Percentiles rank a stretch among this genome's conserved stretches.
Conservation (phyloP, 331 rosid species). For the Malus hybrid region DNA sequence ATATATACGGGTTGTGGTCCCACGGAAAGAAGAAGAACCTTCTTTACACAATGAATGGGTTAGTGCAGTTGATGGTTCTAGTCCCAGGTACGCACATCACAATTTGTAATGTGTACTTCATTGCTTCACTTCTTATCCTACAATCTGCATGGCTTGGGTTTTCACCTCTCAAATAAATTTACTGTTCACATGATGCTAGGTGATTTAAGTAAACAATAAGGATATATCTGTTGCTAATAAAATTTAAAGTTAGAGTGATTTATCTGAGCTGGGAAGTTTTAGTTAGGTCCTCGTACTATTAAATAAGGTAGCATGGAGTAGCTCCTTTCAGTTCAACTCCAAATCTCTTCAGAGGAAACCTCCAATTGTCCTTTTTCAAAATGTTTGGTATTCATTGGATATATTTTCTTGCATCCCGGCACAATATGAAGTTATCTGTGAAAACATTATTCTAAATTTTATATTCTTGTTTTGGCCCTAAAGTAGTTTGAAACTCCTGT, state of each 20-base stretch:
- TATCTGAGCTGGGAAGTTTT: background rate
- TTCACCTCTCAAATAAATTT: background rate
- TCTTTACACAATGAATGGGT: constrained; percentile 91
- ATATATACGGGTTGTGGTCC: constrained; percentile 61
- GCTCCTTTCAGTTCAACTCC: background rate
- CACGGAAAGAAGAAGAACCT: constrained; percentile 81
- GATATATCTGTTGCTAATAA: background rate
- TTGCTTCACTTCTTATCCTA: background rate
- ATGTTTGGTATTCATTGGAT: background rate
- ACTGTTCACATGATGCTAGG: background rate
- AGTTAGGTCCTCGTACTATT: background rate
- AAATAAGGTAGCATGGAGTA: background rate
- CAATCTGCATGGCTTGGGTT: background rate
- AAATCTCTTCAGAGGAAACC: background rate
- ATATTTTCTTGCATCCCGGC: background rate
- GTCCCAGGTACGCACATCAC: constrained; percentile 50
- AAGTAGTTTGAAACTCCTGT: background rate
- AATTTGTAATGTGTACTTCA: background rate
- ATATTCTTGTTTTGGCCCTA: background rate
- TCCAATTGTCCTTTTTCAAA: background rate
- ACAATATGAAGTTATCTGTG: background rate
- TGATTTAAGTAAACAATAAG: background rate
- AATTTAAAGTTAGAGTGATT: background rate
- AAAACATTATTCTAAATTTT: background rate
- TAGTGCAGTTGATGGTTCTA: constrained; percentile 87